Evolutionary conservation across 202 grass and related monocot genomes (phyloP), one percentile per base, ranked within the genome.

Genomic region (Bolboschoenoplectus hybrid): DNA sequence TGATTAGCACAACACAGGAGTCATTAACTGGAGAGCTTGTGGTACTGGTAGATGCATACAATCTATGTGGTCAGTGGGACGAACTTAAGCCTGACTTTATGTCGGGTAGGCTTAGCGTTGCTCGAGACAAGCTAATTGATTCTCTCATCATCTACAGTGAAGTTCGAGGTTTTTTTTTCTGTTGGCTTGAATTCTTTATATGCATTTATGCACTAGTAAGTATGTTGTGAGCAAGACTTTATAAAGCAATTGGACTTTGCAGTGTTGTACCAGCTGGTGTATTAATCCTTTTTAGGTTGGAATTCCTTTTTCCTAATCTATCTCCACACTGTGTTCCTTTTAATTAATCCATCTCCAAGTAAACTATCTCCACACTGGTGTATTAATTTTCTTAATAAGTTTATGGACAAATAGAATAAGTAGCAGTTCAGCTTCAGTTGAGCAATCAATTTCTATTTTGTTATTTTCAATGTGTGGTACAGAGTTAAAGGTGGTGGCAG

Each of bases 31-130:
- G 88, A 84, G 89, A 92, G 76, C 93, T 93, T 0, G 90, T 98
- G 82, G 88, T 95, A 89, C 91, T 98, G 77, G 91, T 98, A 32
- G 96, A 98, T 3, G 96, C 92, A 60, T 98, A 98, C 87, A 98
- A 98, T 52, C 89, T 98, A 74, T 95, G 96, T 84, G 96, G 96
- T 52, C 88, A 93, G 49, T 98, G 96, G 96, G 89, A 88, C 76
- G 95, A 95, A 81, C 85, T 98, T 81, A 98, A 95, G 85, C 86
- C 86, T 12, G 89, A 98, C 88, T 98, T 98, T 85, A 86, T 88
- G 70, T 93, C 81, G 17, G 96, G 96, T 63, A 98, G 89, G 63
- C 93, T 94, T 80, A 91, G 93, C 80, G 89, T 89, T 87, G 96
- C 96, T 58, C 92, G 96, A 70, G 89, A 91, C 55, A 95, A 87